Base-by-base conservation (phyloP, 768 basidiomycete genomes). In the Coprinellus micaceus region DNA sequence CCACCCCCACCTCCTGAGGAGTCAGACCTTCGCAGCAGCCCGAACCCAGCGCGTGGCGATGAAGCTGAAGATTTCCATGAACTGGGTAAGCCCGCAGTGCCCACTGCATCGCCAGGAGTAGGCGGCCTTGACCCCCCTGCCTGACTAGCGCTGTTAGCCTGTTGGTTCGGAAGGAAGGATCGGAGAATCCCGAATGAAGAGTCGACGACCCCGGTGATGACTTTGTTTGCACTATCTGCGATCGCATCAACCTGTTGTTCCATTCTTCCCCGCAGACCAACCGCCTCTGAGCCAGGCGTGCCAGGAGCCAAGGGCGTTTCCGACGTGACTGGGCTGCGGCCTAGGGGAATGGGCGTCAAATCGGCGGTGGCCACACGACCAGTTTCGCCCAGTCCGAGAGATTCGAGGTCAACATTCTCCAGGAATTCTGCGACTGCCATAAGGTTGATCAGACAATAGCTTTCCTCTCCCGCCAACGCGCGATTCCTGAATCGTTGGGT, bases 391-490 rank as follows among this genome's bases (percentile, higher is more conserved):
- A 92, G 70, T 4, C 80, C 81, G n/a, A 82, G 62, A 21, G 74
- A 77, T 62, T 81, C 86, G 54, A 97, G 76, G 72, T 98, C 94
- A 33, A 98, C 93, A 66, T 94, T 91, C 73, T 96, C 94, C 51
- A 98, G 76, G 68, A 98, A 99, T 67, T 98, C 95, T 1, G 91
- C 91, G 4, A 96, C 94, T 11, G 96, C 96, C 78, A 95, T 85
- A 37, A 97, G 76, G 70, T 97, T 98, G 68, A 98, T 90, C 39
- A 96, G 79, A 57, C 94, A 98, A 64, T 94, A 99, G 47, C 85
- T 86, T 64, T 92, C 91, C 65, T 98, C 94, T 2, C 94, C 94
- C 0, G 85, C 83, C 2, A 81, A 66, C 1, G 73, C 66, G 54
- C 82, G 79, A 54, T 82, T 80, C 39, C 83, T 64, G 63, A 84